A percentile compares a stretch with the other conserved stretches of the same genome.
These are phyloP conservation scores for Candida sanyiensis DNA, from an alignment of 805 yeast species.

Conservation along the genomic window DNA sequence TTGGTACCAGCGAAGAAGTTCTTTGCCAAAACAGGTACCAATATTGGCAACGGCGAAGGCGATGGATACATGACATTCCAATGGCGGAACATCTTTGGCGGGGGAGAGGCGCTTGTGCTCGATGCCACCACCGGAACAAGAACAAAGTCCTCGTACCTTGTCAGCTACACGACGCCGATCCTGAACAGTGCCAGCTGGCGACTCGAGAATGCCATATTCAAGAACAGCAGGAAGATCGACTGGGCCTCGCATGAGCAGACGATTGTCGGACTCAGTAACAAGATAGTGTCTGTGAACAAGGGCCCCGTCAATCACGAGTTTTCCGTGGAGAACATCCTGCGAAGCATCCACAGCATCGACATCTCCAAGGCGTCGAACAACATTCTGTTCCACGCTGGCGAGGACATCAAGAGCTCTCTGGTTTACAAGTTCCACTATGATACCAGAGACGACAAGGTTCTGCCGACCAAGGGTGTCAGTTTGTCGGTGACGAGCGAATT, in stretches of 20 bases:
- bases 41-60: conserved; percentile 95
- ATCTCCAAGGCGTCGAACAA: conserved; percentile 43
- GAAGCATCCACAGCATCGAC: conserved; percentile 38
- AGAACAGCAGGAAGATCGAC: conserved; percentile 44
- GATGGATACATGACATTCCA: conserved; percentile 84
- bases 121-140: conserved; percentile 58
- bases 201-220: conserved; percentile 46
- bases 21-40: conserved; percentile 88
- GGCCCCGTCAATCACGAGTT: conserved; percentile 42
- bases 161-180: conserved; percentile 47
- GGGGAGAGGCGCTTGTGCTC: conserved; percentile 55
- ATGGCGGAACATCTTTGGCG: conserved; percentile 55
- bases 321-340: conserved; percentile 37
- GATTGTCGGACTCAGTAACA: conserved; percentile 37
- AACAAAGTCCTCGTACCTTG: conserved; percentile 48
- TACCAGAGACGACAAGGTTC: conserved; percentile 34
- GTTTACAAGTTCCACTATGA: conserved; percentile 38
- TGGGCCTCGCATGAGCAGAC: conserved; percentile 53
- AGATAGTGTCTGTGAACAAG: conserved; percentile 23
- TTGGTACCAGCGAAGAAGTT: conserved; percentile 59
- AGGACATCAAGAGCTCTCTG: conserved; percentile 52
- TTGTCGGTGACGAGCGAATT: conserved; percentile 39
- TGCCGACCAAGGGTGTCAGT: conserved; percentile 42
- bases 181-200: conserved; percentile 45
- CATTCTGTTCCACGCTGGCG: conserved; percentile 54